These are phyloP conservation scores for Pugionium cornutum DNA, from an alignment of 345 rosid genomes.

Conservation along the genomic window DNA sequence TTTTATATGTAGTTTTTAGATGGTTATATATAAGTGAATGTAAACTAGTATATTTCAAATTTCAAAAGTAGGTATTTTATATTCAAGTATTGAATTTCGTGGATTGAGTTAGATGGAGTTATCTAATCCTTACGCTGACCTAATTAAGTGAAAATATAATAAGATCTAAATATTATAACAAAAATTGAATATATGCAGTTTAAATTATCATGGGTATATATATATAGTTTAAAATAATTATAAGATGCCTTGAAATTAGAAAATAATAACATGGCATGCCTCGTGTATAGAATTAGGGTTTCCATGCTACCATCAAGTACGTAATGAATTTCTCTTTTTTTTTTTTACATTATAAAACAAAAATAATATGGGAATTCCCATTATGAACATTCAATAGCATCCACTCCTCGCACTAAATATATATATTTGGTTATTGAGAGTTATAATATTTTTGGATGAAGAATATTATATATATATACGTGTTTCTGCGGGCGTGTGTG, in stretches of 20 bases:
- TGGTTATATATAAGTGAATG: neutral
- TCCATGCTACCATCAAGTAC: slow-evolving; percentile 43
- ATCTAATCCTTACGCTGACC: slow-evolving; percentile 11
- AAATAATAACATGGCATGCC: slow-evolving; percentile 40
- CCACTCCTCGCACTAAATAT: slow-evolving; percentile 36
- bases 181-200: neutral
- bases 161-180: neutral
- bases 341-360: neutral
- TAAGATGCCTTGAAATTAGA: slow-evolving; percentile 25
- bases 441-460: slow-evolving; percentile 21
- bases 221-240: neutral
- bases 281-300: slow-evolving; percentile 39
- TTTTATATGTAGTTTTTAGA: neutral
- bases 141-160: neutral
- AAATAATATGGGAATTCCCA: slow-evolving; percentile 7
- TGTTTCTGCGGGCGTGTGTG: neutral
- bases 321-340: slow-evolving; percentile 30
- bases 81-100: slow-evolving; percentile 17
- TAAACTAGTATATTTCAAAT: neutral
- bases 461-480: neutral
- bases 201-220: neutral
- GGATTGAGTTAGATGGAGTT: slow-evolving; percentile 6
- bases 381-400: slow-evolving; percentile 23
- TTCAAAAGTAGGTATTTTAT: neutral
- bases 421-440: too few species aligned